Percentiles rank a stretch among this genome's conserved stretches.
Conservation (phyloP, 352 stramenopile genomes). For the Aphanomyces astaci region DNA sequence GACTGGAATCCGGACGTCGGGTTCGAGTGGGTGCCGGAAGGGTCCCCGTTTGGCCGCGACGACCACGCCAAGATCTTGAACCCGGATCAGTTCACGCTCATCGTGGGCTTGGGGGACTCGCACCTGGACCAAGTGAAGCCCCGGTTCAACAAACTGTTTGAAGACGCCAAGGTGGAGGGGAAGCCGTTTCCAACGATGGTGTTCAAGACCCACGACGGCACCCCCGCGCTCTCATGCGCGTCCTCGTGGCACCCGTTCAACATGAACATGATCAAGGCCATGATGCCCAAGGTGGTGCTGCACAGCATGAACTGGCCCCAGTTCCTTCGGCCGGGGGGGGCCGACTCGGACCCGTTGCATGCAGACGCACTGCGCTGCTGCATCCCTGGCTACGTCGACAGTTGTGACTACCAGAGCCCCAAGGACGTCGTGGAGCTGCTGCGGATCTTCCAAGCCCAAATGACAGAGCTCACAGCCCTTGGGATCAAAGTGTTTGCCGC, state of each 20-base stretch:
- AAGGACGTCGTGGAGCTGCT: neutral
- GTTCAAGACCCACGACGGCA: slow-evolving; percentile 9
- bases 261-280: neutral
- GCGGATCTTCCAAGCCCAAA: neutral
- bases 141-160: slow-evolving; percentile 1
- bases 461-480: neutral
- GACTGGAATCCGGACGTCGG: slow-evolving; percentile 13
- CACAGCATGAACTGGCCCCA: slow-evolving; percentile 13
- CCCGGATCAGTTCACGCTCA: neutral
- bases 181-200: slow-evolving; percentile 10
- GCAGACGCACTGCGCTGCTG: neutral
- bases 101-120: slow-evolving; percentile 4
- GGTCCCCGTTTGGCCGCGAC: neutral
- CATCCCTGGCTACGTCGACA: slow-evolving; percentile 6
- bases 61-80: neutral
- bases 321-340: neutral
- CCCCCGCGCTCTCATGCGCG: neutral
- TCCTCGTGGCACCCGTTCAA: neutral
- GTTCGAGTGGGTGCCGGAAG: neutral
- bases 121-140: neutral
- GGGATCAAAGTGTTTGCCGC: slow-evolving; percentile 12
- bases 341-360: neutral
- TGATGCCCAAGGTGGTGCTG: slow-evolving; percentile 8
- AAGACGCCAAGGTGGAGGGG: neutral
- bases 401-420: slow-evolving; percentile 18